Conservation (phyloP, 75 land plant genomes). For the Cunninghamia lanceolata region DNA sequence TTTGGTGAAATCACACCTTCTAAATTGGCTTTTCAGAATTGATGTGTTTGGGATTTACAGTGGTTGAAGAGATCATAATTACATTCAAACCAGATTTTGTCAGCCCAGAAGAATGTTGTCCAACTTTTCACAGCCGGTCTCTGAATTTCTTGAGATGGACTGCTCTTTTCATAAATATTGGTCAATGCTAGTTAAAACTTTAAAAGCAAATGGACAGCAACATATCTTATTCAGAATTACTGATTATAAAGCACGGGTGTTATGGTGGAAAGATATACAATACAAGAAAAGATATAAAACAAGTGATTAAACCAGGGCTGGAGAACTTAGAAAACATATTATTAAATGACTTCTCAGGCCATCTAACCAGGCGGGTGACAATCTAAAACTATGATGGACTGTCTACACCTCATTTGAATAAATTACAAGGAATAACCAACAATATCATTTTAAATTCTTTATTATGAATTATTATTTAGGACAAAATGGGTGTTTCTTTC, state of each 20-base stretch:
- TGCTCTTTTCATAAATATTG: not conserved
- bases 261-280: not conserved
- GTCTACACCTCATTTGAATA: not conserved
- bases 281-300: not conserved
- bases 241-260: not conserved
- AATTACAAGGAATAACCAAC: not conserved
- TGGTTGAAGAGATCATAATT: not conserved
- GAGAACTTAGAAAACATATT: not conserved
- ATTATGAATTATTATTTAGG: not conserved
- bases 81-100: not conserved
- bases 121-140: not conserved
- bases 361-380: not conserved
- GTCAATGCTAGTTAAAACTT: not conserved
- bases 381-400: not conserved
- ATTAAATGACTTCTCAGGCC: not conserved
- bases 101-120: not conserved
- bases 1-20: not conserved
- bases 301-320: not conserved
- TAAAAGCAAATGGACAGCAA: not conserved
- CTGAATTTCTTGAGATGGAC: not conserved
- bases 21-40: not conserved
- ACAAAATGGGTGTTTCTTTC: not conserved
- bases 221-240: not conserved
- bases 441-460: not conserved
- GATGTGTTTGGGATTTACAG: not conserved